Base-by-base conservation (phyloP, 2,329 filamentous ascomycete genomes). In the Phialemonium atrogriseum region DNA sequence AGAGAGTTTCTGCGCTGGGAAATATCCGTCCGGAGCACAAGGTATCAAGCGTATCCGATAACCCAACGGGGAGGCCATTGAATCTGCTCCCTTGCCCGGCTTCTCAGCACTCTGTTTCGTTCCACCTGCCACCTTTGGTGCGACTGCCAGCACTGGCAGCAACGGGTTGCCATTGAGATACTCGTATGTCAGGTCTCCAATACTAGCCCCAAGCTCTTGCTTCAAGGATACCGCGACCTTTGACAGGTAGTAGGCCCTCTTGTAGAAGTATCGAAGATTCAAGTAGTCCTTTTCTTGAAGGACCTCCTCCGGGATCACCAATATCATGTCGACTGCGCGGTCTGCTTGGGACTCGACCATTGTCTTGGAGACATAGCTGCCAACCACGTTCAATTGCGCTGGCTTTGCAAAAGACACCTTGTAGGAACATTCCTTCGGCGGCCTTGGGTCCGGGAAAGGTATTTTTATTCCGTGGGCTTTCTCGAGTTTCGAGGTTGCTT, bases 241-340 rank as follows among this genome's bases (percentile, higher is more conserved):
- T 20, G 88, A 85, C 30, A 96, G 63, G 51, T 93, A 96, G 57
- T 89, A 96, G 10, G 91, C 84, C 41, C 88, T 70, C 49, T 94
- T 93, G 61, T 95, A 88, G 51, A 95, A 94, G 60, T 94, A 96
- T 39, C 91, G 77, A 64, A 91, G 72, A 54, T 94, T 87, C 30
- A 88, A 69, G 53, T 89, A 95, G 57, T 98, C 91, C 59, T 96
- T 96, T 26, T 93, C 84, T 50, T 94, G 86, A 48, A 96, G 88
- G 10, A 94, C 59, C 1, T 71, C 61, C 35, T 64, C 56, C 5
- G 91, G 89, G 77, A 98, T 93, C 28, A 83, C 82, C 11, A 94
- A 76, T 5, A 89, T 77, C 70, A 96, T 74, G 55, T 96, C 89
- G 37, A 95, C 68, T 11, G 71, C 66, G 16, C 79, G 59, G 16